These are phyloP conservation scores for Starmera amethionina DNA, from an alignment of 805 yeast species.

Conservation along the genomic window DNA sequence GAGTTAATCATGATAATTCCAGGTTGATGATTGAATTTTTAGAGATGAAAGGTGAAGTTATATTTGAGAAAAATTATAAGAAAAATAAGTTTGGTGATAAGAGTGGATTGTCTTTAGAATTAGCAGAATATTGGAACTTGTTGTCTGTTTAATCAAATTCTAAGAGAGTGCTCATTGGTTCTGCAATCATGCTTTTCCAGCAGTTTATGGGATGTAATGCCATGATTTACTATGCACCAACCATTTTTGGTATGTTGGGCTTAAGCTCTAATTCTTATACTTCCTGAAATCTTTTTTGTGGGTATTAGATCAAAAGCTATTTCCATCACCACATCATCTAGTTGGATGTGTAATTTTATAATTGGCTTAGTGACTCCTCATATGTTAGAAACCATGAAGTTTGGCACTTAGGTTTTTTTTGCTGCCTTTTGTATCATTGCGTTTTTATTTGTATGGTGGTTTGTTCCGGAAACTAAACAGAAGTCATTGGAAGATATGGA, in stretches of 20 bases:
- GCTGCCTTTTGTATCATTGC: slow-evolving; percentile 2
- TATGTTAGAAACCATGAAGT: slow-evolving; percentile 31
- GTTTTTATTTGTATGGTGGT: slow-evolving; percentile 1
- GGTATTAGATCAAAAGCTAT: slow-evolving; percentile 32
- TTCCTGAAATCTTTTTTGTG: slow-evolving; percentile 34
- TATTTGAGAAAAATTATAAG: slow-evolving; percentile 9
- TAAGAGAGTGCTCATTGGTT: slow-evolving; percentile 19
- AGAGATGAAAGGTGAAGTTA: slow-evolving; percentile 17
- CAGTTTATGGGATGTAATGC: slow-evolving; percentile 39
- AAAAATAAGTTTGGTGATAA: slow-evolving; percentile 20
- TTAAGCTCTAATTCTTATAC: slow-evolving; percentile 30
- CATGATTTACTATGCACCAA: slow-evolving; percentile 39
- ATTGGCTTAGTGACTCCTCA: slow-evolving; percentile 34
- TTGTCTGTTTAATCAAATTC: slow-evolving; percentile 1
- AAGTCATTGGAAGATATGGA: slow-evolving; percentile 5
- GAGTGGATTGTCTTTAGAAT: slow-evolving; percentile 25
- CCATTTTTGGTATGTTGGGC: slow-evolving; percentile 36
- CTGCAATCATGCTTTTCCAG: slow-evolving; percentile 20
- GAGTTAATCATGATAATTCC: slow-evolving; percentile 22
- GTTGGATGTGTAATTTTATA: slow-evolving; percentile 39
- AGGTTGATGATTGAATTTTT: slow-evolving; percentile 29
- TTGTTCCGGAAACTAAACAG: slow-evolving; percentile 4
- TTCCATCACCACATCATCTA: slow-evolving; percentile 32
- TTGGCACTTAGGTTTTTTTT: slow-evolving; percentile 30
- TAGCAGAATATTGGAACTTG: slow-evolving; percentile 11